Percentiles rank a stretch among this genome's conserved stretches.
phyloP scores from a whole-genome alignment of 2,329 filamentous ascomycete species.

The Ophiostoma novo-ulmi region DNA sequence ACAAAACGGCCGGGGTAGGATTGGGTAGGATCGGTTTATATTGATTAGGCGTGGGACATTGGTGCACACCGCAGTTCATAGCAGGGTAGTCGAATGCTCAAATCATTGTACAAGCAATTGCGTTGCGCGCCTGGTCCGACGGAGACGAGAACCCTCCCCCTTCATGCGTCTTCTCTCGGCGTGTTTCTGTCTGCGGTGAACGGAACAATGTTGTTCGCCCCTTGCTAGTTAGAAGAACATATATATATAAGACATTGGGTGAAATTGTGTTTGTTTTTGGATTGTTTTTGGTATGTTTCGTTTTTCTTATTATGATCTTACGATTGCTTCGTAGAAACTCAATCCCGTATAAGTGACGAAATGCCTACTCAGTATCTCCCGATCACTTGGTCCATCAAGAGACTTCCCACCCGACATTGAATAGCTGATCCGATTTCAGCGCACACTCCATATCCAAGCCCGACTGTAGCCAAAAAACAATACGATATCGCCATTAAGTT shows the following conservation, averaged over 20 bases:
- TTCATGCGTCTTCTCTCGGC: no score
- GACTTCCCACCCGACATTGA: no score
- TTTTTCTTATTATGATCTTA: not conserved
- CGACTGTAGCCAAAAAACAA: not conserved
- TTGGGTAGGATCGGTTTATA: not conserved
- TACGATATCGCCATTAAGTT: not conserved
- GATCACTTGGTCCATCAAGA: no score
- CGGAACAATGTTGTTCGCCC: not conserved
- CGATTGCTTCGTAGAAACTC: not conserved
- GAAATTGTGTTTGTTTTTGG: not conserved
- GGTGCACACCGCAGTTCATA: not conserved
- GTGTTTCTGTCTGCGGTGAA: not conserved
- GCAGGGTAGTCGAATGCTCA: not conserved
- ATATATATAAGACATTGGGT: no score
- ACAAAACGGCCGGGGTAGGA: slow-evolving; percentile 1
- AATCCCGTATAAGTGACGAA: no score
- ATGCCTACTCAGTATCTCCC: no score
- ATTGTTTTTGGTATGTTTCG: not conserved
- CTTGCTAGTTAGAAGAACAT: not conserved
- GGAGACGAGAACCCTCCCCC: no score
- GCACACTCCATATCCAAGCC: no score
- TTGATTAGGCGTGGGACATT: not conserved
- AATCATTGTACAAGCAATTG: not conserved
- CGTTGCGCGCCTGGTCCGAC: not conserved
- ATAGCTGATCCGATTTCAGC: no score